Evolutionary conservation across 176 grass and related monocot species (phyloP), one percentile per base, ranked within the genome.

Genomic region (Eremochloa ophiuroides): DNA sequence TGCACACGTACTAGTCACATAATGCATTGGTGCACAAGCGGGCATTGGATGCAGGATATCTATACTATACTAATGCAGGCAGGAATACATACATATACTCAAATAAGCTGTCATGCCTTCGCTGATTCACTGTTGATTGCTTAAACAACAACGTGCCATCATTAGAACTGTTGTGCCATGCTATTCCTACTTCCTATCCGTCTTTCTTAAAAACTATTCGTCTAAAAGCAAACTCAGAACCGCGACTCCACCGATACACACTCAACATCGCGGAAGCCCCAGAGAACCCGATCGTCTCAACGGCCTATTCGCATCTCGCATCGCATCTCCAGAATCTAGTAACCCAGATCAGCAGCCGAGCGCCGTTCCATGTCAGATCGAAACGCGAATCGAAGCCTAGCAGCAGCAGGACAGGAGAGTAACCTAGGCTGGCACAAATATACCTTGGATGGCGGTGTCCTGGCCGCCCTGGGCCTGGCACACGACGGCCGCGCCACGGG

Each of bases 361-460:
- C 59, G 35, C 37, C 69, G 74, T 74, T 74, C 16, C 60, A 74
- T 7, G 33, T 60, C 69, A 58, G 77, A 86, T 80, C 84, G 47
- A 44, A 1, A 27, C 43, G 55, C 26, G 47, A 68, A 66, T 58
- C 28, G 8, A 46, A 80, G 18, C 12, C 34, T 1, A 78, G 62
- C 58, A 80, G 40, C 65, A n/a, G n/a, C n/a, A n/a, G n/a, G n/a
- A n/a, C n/a, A 62, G 40, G n/a, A 25, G 68, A 38, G 55, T 12
- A 27, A 74, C 69, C 33, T 43, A 38, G n/a, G 17, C 44, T n/a
- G 39, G 37, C 15, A 23, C 1, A 40, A 1, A 23, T 6, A 55
- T 80, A 93, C 91, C 91, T 90, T 89, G 59, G 82, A 85, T 48
- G 3, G 87, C 66, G 38, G 84, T 85, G 74, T 87, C 93, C 87